phyloP scores from a whole-genome alignment of 805 yeast genomes.

The Candida insectorum region DNA sequence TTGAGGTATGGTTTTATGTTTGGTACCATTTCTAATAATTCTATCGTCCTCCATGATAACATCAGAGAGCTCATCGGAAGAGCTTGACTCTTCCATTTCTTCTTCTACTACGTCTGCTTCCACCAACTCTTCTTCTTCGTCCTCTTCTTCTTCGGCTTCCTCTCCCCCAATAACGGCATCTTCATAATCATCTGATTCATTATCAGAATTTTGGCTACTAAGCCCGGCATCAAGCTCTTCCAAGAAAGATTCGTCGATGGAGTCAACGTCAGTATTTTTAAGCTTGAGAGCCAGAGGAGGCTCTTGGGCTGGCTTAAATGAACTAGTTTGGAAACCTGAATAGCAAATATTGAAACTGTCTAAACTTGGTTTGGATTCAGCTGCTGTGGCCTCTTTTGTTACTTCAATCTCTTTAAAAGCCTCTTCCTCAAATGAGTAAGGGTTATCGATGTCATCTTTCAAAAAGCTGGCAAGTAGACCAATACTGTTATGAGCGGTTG shows the following conservation, averaged over 20 bases:
- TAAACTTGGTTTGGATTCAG: too few relatives aligned
- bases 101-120: slow-evolving; percentile 14
- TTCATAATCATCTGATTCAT: slow-evolving; percentile 21
- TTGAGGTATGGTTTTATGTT: too few relatives aligned
- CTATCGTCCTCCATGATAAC: too few relatives aligned
- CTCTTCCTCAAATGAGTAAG: slow-evolving; percentile 56
- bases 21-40: too few relatives aligned
- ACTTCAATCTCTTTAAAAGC: slow-evolving; percentile 46
- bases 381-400: slow-evolving; percentile 4
- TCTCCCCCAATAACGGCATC: slow-evolving; percentile 21
- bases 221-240: slow-evolving; percentile 1
- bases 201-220: slow-evolving; percentile 14
- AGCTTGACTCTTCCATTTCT: slow-evolving; percentile 10
- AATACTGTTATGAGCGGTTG: slow-evolving; percentile 43
- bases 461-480: slow-evolving; percentile 57
- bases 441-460: slow-evolving; percentile 66
- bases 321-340: slow-evolving; percentile 27
- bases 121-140: slow-evolving; percentile 12
- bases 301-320: slow-evolving; percentile 1
- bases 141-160: slow-evolving; percentile 17
- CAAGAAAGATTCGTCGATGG: slow-evolving; percentile 1
- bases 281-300: slow-evolving; percentile 1
- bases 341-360: slow-evolving; percentile 29
- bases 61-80: too few relatives aligned
- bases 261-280: slow-evolving; percentile 1